A percentile compares a stretch with the other conserved stretches of the same genome.
Conservation (phyloP, 768 basidiomycete species). For the Tylopilus vinaceipallidus region DNA sequence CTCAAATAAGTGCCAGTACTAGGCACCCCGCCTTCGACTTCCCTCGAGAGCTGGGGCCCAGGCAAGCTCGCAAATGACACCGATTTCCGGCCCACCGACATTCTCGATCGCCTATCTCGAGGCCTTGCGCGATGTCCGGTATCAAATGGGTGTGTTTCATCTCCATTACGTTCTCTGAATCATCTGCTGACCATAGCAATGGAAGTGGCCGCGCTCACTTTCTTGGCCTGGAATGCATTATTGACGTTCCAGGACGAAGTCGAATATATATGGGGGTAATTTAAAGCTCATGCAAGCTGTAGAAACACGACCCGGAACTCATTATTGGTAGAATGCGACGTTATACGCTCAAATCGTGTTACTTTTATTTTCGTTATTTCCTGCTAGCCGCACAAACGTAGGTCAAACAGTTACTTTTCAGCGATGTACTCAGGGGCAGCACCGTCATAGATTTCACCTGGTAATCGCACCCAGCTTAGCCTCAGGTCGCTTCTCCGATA, state of each 20-base stretch:
- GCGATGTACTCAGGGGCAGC: background rate
- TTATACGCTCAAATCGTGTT: constrained; percentile 11
- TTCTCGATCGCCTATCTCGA: constrained; percentile 6
- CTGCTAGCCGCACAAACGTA: constrained; percentile 12
- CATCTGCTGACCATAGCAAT: background rate
- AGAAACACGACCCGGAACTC: background rate
- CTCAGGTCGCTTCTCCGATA: constrained; percentile 5
- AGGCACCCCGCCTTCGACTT: no score
- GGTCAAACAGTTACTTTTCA: background rate
- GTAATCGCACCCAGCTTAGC: constrained; percentile 3
- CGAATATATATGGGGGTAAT: constrained; percentile 33
- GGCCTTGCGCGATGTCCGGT: constrained; percentile 5
- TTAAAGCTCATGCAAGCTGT: no score
- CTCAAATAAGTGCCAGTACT: no score
- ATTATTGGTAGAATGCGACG: constrained; percentile 10
- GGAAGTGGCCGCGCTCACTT: constrained; percentile 25
- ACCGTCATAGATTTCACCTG: constrained; percentile 10
- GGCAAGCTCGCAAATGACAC: constrained; percentile 7
- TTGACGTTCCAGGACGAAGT: constrained; percentile 26
- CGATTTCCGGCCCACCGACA: background rate
- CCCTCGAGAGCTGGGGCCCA: no score
- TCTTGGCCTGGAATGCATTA: constrained; percentile 30
- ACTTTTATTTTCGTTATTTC: constrained; percentile 21
- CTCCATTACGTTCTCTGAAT: background rate
- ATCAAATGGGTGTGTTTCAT: constrained; percentile 9